Evolutionary conservation across 176 grass and related monocot genomes (phyloP), one percentile per base, ranked within the genome.

Genomic region (Rhynchospora tenuis): DNA sequence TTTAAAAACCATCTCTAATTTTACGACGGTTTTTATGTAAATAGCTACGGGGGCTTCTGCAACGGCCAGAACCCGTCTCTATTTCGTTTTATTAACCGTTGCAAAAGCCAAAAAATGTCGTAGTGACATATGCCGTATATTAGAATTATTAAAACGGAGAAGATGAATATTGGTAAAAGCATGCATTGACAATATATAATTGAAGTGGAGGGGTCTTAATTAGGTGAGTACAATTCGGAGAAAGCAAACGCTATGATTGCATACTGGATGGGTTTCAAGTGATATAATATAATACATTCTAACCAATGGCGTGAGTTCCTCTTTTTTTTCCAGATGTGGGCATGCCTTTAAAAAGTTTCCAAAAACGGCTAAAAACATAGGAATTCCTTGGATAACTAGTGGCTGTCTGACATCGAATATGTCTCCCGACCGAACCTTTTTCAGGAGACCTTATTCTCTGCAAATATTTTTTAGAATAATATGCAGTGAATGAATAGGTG

Each of bases 371-470:
- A 51, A 57, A 67, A 58, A 79, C 51, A 57, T 16, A 56, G 48
- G 75, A 61, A 56, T 79, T 79, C 75, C 29, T 31, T 54, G 29
- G 17, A 50, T 26, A 29, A 70, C 75, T 59, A 79, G 75, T 58
- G 5, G 5, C 59, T 79, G 75, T 79, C 74, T 17, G 7, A 12
- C 65, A 31, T 28, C 12, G 51, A 58, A 79, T 79, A 57, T 56
- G 28, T 57, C 48, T 50, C 20, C 47, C 26, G 47, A 24, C 73
- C 48, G 62, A 14, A 23, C 62, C 12, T 26, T 64, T 64, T 64
- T 64, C 14, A 10, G 62, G 11, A 29, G 26, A 45, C 73, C 16
- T 31, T 59, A 19, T 31, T 56, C 17, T 27, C 19, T 7, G 31
- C 44, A 13, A 23, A 3, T 26, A 28, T 14, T 76, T 67, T 38